Percentiles rank a stretch among this genome's conserved stretches.
phyloP scores from a whole-genome alignment of 1,284 basidiomycete species.

The Cutaneotrichosporon mucoides region DNA sequence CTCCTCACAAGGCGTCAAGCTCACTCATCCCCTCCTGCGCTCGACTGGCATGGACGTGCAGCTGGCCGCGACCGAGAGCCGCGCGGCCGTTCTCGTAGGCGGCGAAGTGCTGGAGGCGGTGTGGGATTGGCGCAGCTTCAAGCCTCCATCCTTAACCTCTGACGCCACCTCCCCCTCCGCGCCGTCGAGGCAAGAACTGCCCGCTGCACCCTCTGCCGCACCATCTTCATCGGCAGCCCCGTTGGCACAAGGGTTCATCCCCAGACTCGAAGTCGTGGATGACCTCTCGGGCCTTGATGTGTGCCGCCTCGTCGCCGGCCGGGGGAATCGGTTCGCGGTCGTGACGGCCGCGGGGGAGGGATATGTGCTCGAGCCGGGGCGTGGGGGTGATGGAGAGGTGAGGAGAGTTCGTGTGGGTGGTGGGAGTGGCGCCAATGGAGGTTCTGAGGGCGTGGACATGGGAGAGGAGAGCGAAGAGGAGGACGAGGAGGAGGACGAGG shows the following conservation, averaged over 20 bases:
- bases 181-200: no score
- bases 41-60: not conserved
- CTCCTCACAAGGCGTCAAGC: not conserved
- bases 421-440: no score
- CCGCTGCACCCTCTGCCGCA: no score
- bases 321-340: not conserved
- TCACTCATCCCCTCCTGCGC: not conserved
- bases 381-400: not conserved
- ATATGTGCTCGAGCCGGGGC: not conserved
- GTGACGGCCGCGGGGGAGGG: constrained; percentile 4
- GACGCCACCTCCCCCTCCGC: no score
- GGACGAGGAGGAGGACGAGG: not conserved
- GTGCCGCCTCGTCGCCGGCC: not conserved
- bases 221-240: no score
- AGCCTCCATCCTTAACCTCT: no score
- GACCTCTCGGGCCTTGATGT: not conserved
- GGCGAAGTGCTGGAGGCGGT: not conserved
- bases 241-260: no score
- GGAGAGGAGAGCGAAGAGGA: not conserved
- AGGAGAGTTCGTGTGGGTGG: no score
- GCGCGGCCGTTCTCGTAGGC: not conserved
- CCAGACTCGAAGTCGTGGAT: not conserved
- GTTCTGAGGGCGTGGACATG: not conserved
- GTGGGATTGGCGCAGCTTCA: not conserved
- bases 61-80: not conserved